Conservation (phyloP, 805 yeast genomes). For the Torulaspora maleeae region DNA sequence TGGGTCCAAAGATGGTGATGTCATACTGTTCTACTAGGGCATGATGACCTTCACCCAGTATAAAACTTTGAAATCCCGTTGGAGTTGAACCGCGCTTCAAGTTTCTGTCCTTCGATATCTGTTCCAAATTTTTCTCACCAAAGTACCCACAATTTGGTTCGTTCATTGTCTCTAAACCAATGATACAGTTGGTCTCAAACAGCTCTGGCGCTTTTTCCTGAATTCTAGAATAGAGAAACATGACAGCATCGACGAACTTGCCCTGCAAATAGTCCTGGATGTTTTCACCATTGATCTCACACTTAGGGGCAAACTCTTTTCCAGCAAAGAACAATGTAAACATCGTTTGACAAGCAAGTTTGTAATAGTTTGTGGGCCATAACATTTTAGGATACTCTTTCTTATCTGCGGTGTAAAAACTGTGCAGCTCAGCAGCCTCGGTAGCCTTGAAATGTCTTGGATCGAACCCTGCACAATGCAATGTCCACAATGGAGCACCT, state of each 20-base stretch:
- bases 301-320: slow-evolving; percentile 66
- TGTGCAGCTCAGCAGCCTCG: slow-evolving; percentile 78
- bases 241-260: slow-evolving; percentile 54
- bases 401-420: slow-evolving; percentile 44
- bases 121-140: slow-evolving; percentile 53
- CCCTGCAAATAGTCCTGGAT: slow-evolving; percentile 74
- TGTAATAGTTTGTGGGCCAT: slow-evolving; percentile 83
- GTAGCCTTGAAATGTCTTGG: slow-evolving; percentile 67
- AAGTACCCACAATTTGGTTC: slow-evolving; percentile 79
- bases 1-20: slow-evolving; percentile 73
- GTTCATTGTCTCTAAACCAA: slow-evolving; percentile 80
- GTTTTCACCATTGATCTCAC: slow-evolving; percentile 62
- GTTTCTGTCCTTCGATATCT: slow-evolving; percentile 56
- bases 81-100: slow-evolving; percentile 80
- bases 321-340: slow-evolving; percentile 85
- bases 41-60: slow-evolving; percentile 73
- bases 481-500: slow-evolving; percentile 93
- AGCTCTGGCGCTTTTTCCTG: slow-evolving; percentile 41
- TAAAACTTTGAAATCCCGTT: slow-evolving; percentile 66
- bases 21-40: slow-evolving; percentile 64
- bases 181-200: slow-evolving; percentile 40
- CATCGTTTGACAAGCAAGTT: slow-evolving; percentile 75
- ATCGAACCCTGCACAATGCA: slow-evolving; percentile 81
- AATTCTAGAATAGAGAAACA: slow-evolving; percentile 42
- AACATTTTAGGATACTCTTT: slow-evolving; percentile 70